Percentiles rank a stretch among this genome's conserved stretches.
Evolutionary conservation across 2,329 filamentous ascomycete species (phyloP).

Genomic region (Ceratocystis lukuohia): DNA sequence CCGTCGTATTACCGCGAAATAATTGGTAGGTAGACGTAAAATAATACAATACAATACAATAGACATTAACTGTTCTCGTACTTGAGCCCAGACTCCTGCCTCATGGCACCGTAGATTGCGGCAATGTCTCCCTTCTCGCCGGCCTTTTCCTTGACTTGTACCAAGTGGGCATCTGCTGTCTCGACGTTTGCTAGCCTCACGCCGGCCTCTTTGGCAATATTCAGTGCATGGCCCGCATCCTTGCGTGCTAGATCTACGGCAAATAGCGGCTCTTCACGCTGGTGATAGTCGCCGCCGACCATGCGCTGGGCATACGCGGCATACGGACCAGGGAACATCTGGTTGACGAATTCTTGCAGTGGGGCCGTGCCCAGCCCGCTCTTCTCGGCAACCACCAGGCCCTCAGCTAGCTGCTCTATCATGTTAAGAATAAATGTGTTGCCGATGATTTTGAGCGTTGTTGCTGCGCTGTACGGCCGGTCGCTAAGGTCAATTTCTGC

Average conservation of each 20-base stretch:
- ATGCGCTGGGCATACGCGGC: conserved; percentile 63
- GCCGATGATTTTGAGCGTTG: conserved; percentile 66
- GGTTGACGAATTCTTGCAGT: conserved; percentile 57
- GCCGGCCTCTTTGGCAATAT: conserved; percentile 50
- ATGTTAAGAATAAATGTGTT: conserved; percentile 80
- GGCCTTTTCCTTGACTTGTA: conserved; percentile 50
- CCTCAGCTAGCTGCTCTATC: conserved; percentile 66
- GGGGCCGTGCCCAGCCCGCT: conserved; percentile 57
- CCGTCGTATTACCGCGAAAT: too few relatives aligned
- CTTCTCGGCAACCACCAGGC: conserved; percentile 67
- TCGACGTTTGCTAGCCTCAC: conserved; percentile 51
- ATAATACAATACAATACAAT: too few relatives aligned
- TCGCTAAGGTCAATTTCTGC: conserved; percentile 57
- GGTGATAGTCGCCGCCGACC: conserved; percentile 61
- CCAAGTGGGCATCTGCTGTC: conserved; percentile 55
- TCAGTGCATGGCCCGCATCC: conserved; percentile 61
- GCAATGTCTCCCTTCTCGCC: conserved; percentile 67
- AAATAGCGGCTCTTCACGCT: conserved; percentile 66
- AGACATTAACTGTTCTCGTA: conserved; percentile 45
- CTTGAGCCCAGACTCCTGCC: conserved; percentile 58
- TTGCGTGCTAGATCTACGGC: conserved; percentile 71
- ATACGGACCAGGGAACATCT: conserved; percentile 64
- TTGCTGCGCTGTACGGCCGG: conserved; percentile 54
- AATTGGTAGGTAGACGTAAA: too few relatives aligned
- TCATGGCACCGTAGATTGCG: conserved; percentile 66